Conservation (phyloP, 441 rosid species). For the Populus tomentosa region DNA sequence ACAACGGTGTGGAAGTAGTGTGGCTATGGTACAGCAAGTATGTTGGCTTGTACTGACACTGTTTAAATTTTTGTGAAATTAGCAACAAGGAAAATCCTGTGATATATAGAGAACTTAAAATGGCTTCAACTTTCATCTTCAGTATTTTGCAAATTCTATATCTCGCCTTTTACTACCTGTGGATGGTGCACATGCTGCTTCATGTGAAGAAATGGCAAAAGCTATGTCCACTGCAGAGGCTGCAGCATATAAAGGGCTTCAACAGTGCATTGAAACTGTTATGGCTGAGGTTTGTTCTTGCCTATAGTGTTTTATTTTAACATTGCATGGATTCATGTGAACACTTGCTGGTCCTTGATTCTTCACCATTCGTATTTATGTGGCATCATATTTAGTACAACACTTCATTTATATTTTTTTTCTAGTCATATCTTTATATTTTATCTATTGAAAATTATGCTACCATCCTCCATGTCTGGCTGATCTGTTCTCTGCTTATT, state of each 20-base stretch:
- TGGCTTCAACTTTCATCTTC: constrained; percentile 25
- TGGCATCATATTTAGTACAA: too few species aligned
- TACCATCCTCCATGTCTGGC: constrained; percentile 16
- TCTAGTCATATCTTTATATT: neutral
- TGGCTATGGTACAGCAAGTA: constrained; percentile 97
- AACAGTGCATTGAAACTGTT: constrained; percentile 97
- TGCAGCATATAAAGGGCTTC: constrained; percentile 99
- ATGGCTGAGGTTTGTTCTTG: constrained; percentile 85
- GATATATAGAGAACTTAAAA: constrained; percentile 7
- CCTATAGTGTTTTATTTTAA: constrained; percentile 12
- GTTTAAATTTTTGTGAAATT: constrained; percentile 11
- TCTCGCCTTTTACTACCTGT: constrained; percentile 96
- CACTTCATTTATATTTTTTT: neutral
- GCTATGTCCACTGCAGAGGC: constrained; percentile 96
- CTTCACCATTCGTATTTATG: neutral
- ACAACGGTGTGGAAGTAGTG: constrained; percentile 97
- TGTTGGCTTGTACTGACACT: constrained; percentile 25
- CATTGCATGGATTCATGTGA: constrained; percentile 14
- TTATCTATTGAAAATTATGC: neutral
- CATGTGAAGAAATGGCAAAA: constrained; percentile 98
- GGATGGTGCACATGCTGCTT: constrained; percentile 98
- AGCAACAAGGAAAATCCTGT: constrained; percentile 5
- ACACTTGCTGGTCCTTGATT: constrained; percentile 7
- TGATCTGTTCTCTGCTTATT: constrained; percentile 1
- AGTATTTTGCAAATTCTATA: constrained; percentile 96